A percentile compares a stretch with the other conserved stretches of the same genome.
Conservation (phyloP, 139 green algal species). For the Coccomyxa sp. region DNA sequence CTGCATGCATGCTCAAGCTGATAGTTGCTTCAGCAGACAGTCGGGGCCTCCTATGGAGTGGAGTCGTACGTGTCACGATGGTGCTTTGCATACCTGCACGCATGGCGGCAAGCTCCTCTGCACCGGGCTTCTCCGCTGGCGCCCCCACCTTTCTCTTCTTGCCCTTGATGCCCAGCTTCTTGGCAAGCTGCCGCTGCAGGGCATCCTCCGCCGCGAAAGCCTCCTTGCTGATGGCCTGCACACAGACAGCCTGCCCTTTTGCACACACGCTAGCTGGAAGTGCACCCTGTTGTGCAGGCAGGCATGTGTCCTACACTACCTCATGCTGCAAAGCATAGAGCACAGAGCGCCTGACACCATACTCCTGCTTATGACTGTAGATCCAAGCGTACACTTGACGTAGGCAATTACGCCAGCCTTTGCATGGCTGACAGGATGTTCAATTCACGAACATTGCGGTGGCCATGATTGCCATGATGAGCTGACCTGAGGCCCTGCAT, state of each 20-base stretch:
- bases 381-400: neutral
- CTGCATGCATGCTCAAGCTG: too few species aligned
- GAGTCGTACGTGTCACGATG: too few species aligned
- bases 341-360: too few species aligned
- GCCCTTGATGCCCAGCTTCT: slow-evolving; percentile 41
- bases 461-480: neutral
- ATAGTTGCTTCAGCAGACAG: too few species aligned
- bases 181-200: slow-evolving; percentile 37
- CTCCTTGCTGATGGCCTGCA: neutral
- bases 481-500: slow-evolving; percentile 1
- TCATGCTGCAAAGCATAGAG: too few species aligned
- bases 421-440: too few species aligned
- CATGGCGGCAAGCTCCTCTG: neutral
- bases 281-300: neutral
- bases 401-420: neutral
- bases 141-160: slow-evolving; percentile 6
- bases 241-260: too few species aligned
- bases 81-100: neutral
- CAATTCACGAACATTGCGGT: neutral
- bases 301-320: neutral
- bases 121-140: neutral
- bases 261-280: neutral
- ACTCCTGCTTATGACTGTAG: too few species aligned
- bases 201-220: slow-evolving; percentile 23
- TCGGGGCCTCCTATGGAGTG: too few species aligned